phyloP scores from a whole-genome alignment of 208 protist species.

The Endotrypanum monterogeii region DNA sequence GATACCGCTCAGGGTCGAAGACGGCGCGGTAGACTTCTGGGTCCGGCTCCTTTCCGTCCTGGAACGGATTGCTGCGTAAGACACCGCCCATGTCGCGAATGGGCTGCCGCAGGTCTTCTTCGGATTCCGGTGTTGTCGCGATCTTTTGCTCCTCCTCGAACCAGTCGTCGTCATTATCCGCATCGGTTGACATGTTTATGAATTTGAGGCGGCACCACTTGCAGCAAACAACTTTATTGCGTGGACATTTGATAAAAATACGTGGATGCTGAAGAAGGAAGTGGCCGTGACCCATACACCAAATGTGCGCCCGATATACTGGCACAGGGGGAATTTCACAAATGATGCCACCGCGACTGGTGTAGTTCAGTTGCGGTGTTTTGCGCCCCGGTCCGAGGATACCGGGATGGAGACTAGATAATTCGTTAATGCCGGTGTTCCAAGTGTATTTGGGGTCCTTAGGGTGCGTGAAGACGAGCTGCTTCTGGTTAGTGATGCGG shows the following conservation, averaged over 20 bases:
- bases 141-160: slow-evolving; percentile 88
- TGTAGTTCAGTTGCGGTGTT: slow-evolving; percentile 80
- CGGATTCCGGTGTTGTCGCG: slow-evolving; percentile 74
- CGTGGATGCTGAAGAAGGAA: slow-evolving; percentile 84
- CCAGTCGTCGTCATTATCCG: slow-evolving; percentile 91
- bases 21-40: slow-evolving; percentile 82
- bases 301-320: slow-evolving; percentile 84
- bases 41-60: slow-evolving; percentile 80
- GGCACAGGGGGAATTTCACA: slow-evolving; percentile 87
- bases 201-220: slow-evolving; percentile 92
- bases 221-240: slow-evolving; percentile 74
- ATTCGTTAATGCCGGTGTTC: slow-evolving; percentile 79
- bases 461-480: slow-evolving; percentile 79
- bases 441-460: slow-evolving; percentile 87
- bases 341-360: slow-evolving; percentile 83
- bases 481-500: slow-evolving; percentile 83
- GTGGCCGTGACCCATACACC: slow-evolving; percentile 87
- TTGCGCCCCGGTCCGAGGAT: slow-evolving; percentile 77
- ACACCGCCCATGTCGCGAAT: slow-evolving; percentile 84
- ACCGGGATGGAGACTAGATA: slow-evolving; percentile 74
- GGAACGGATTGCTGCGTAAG: slow-evolving; percentile 67
- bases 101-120: slow-evolving; percentile 76
- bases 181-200: slow-evolving; percentile 89
- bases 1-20: slow-evolving; percentile 83
- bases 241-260: slow-evolving; percentile 89